phyloP scores from a whole-genome alignment of 2,329 filamentous ascomycete genomes.

The Microascus cirrosus region DNA sequence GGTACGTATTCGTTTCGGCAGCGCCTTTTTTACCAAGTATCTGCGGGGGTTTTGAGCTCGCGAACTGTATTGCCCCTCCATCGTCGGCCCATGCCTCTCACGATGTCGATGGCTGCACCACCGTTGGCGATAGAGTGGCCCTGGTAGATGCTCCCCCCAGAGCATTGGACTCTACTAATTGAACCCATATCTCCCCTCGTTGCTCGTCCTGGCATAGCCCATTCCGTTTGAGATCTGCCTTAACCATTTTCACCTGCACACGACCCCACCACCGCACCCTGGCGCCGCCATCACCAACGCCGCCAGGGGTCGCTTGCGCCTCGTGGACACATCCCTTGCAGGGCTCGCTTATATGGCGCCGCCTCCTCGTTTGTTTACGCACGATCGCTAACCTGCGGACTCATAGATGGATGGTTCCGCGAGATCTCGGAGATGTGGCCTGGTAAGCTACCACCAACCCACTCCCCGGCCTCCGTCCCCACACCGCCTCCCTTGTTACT shows the following conservation, averaged over 20 bases:
- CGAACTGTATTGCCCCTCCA: no score
- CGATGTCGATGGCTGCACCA: background rate
- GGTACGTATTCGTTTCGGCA: slow-evolving; percentile 26
- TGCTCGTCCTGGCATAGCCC: background rate
- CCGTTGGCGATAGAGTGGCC: background rate
- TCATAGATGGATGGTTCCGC: slow-evolving; percentile 96
- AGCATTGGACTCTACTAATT: background rate
- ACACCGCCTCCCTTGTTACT: slow-evolving; percentile 4
- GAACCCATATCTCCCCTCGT: background rate
- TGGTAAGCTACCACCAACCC: slow-evolving; percentile 21
- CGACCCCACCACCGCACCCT: background rate
- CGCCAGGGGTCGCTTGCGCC: background rate
- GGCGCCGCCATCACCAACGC: background rate
- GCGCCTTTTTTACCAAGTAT: background rate
- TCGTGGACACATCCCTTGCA: background rate
- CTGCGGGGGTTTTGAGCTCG: no score
- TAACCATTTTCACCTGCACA: background rate
- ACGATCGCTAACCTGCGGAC: slow-evolving; percentile 3
- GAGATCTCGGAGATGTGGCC: slow-evolving; percentile 99
- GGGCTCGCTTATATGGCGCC: no score
- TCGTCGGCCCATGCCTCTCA: background rate
- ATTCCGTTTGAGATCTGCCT: background rate
- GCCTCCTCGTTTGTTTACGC: background rate
- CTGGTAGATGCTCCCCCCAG: background rate
- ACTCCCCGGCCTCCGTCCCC: slow-evolving; percentile 13